Percentiles rank a stretch among this genome's conserved stretches.
These are phyloP conservation scores for Aristolochia contorta DNA, from an alignment of 164 flowering plant genomes.

Conservation along the genomic window DNA sequence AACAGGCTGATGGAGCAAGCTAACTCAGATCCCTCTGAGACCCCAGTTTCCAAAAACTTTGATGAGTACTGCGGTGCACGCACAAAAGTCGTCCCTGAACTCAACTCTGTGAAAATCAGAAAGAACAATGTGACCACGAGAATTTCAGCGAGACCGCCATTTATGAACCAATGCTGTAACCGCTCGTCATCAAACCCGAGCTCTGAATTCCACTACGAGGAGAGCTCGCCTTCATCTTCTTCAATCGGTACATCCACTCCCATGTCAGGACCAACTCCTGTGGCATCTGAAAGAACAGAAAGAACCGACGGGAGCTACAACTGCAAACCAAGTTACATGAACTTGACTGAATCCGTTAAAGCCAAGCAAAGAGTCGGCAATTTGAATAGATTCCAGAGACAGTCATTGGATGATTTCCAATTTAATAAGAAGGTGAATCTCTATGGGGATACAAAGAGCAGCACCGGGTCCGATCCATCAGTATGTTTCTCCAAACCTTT, in stretches of 20 bases:
- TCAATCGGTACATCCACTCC: conserved; percentile 77
- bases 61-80: conserved; percentile 14
- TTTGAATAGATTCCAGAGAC: conserved; percentile 41
- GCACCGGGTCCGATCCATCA: conserved; percentile 36
- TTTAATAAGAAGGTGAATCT: conserved; percentile 39
- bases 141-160: conserved; percentile 75
- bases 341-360: conserved; percentile 65
- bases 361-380: conserved; percentile 51
- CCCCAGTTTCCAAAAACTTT: conserved; percentile 35
- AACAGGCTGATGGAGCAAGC: conserved; percentile 70
- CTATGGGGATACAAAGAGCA: conserved; percentile 48
- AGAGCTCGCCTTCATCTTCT: conserved; percentile 67
- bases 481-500: conserved; percentile 33
- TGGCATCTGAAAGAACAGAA: conserved; percentile 44
- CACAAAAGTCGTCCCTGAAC: conserved; percentile 38
- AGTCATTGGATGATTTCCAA: conserved; percentile 75
- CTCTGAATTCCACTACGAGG: conserved; percentile 59
- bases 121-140: conserved; percentile 69
- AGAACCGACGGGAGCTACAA: conserved; percentile 34
- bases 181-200: conserved; percentile 75
- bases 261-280: conserved; percentile 41
- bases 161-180: conserved; percentile 15
- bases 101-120: conserved; percentile 41
- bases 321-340: conserved; percentile 63
- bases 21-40: conserved; percentile 25